Evolutionary conservation across 352 stramenopile species (phyloP), one percentile per base, ranked within the genome.

Genomic region (Globisporangium uncinulatum): DNA sequence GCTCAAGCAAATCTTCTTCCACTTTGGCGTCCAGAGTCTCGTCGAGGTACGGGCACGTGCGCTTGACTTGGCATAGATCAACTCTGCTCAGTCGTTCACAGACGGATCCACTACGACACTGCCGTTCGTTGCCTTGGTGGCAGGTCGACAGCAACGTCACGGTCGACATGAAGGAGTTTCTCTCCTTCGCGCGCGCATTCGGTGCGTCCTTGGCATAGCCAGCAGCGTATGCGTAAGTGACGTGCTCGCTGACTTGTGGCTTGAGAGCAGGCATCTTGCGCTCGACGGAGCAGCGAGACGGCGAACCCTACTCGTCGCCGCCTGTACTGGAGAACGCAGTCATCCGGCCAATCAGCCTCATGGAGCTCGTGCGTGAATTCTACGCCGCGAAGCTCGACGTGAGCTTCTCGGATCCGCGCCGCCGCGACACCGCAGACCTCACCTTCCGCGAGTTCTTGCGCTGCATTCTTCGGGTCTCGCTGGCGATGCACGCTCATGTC

Each of bases 391-490:
- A 88, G 53, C 73, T 92, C 15, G 81, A 92, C 54, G 70, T 88
- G 24, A 85, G 79, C 47, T 83, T 89, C 36, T 59, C 77, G 1
- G 75, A 87, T 51, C 45, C 71, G 2, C 54, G 56, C 17, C 76
- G 76, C 4, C 67, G 79, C 4, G 77, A 89, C 51, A 63, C 70
- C 10, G 55, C 72, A 20, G 71, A 89, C 49, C 54, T 92, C 14
- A 88, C 64, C 19, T 88, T 92, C 37, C 79, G 76, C 17, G 81
- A 92, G 54, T 92, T 92, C 55, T 62, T 89, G 8, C 73, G 81
- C 2, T 89, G 79, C 36, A 62, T 88, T 9, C 75, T 88, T 49
- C 79, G 81, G 11, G 67, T 92, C 48, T 69, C 81, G 7, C 66
- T 92, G 50, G 73, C 81, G 2, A 92, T 92, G 81, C 66, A 88